A percentile compares a stretch with the other conserved stretches of the same genome.
Conservation (phyloP, 768 basidiomycete genomes). For the Lanmaoa rubissima region DNA sequence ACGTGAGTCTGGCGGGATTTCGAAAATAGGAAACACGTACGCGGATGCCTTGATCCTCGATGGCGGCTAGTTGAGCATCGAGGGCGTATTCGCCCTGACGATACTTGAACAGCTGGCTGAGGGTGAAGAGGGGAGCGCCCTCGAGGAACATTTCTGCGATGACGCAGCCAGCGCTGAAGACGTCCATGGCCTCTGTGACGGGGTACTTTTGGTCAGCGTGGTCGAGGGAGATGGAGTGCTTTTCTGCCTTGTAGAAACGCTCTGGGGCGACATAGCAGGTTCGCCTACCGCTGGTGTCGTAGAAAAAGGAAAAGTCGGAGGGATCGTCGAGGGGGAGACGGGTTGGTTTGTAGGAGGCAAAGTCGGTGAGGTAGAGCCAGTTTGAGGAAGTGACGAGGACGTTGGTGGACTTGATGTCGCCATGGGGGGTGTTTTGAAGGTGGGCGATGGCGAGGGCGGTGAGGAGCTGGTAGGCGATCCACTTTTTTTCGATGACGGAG, state of each 20-base stretch:
- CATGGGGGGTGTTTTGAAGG: slow-evolving; percentile 87
- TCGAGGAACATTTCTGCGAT: slow-evolving; percentile 95
- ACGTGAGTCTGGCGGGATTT: slow-evolving; percentile 21
- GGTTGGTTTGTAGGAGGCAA: slow-evolving; percentile 92
- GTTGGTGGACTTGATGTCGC: slow-evolving; percentile 97
- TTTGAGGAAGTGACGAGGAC: slow-evolving; percentile 96
- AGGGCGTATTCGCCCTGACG: slow-evolving; percentile 80
- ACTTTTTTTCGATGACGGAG: slow-evolving; percentile 89
- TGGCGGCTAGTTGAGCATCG: slow-evolving; percentile 63
- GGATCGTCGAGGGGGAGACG: slow-evolving; percentile 95
- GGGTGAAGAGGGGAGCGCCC: slow-evolving; percentile 87
- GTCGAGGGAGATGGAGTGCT: slow-evolving; percentile 55
- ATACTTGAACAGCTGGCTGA: slow-evolving; percentile 95
- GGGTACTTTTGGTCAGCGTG: slow-evolving; percentile 64
- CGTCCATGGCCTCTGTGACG: slow-evolving; percentile 96
- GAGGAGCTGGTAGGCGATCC: slow-evolving; percentile 94
- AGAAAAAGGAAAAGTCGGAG: slow-evolving; percentile 96
- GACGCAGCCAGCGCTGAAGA: slow-evolving; percentile 93
- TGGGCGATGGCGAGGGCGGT: slow-evolving; percentile 81
- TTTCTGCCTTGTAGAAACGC: slow-evolving; percentile 83
- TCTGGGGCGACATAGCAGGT: slow-evolving; percentile 98
- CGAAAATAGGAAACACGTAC: slow-evolving; percentile 45
- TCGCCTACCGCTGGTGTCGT: slow-evolving; percentile 89
- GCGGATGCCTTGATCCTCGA: slow-evolving; percentile 80
- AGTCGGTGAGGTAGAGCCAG: slow-evolving; percentile 93